These are phyloP conservation scores for Penicillium sp. DNA, from an alignment of 2,329 filamentous ascomycete genomes.

Conservation along the genomic window DNA sequence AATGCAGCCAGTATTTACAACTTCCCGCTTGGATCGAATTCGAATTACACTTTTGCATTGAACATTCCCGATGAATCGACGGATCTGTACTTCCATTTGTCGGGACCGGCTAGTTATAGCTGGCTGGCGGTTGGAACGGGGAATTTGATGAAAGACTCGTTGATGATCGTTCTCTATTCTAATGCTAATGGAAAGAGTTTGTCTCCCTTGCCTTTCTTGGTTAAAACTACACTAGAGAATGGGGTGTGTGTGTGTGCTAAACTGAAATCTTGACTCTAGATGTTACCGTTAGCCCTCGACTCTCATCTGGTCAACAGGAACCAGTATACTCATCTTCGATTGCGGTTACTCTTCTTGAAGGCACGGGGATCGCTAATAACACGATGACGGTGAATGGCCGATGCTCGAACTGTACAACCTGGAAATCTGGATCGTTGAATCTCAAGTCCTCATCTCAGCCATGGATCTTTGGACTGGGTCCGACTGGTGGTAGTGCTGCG, in stretches of 20 bases:
- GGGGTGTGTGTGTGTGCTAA: neutral
- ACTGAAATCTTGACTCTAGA: constrained; percentile 11
- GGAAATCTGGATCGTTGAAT: constrained; percentile 26
- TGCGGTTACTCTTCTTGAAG: constrained; percentile 21
- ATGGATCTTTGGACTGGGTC: constrained; percentile 31
- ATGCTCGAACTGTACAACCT: constrained; percentile 28
- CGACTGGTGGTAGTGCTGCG: constrained; percentile 10
- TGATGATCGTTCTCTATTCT: constrained; percentile 29
- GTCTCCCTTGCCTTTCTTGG: neutral
- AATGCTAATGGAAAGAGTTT: constrained; percentile 24
- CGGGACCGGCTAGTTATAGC: constrained; percentile 31
- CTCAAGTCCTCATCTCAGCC: constrained; percentile 25
- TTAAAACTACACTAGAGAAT: neutral
- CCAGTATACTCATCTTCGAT: constrained; percentile 28
- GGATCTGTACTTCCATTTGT: constrained; percentile 36
- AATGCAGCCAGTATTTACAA: constrained; percentile 45
- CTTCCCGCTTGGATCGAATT: constrained; percentile 20
- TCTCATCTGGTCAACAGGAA: constrained; percentile 28
- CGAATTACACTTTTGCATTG: constrained; percentile 32
- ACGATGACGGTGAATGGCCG: constrained; percentile 28
- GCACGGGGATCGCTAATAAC: constrained; percentile 24
- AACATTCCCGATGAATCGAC: constrained; percentile 33
- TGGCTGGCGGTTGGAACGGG: constrained; percentile 33
- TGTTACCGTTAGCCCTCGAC: constrained; percentile 31
- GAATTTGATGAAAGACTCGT: constrained; percentile 27